A percentile compares a stretch with the other conserved stretches of the same genome.
Evolutionary conservation across 768 basidiomycete species (phyloP).

Genomic region (Pholiota molesta): DNA sequence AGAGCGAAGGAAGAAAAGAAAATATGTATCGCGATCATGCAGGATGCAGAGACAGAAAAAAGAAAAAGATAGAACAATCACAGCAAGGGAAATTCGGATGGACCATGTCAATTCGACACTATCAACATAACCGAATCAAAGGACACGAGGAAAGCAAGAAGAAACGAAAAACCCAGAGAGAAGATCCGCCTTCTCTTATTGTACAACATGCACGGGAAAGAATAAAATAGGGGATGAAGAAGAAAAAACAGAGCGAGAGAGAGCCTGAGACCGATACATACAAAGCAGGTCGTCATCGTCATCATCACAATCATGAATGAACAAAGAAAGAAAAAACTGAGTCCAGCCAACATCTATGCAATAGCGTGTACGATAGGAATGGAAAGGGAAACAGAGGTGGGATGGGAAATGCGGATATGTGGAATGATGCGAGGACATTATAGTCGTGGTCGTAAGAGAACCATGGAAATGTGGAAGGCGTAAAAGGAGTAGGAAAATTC

Average conservation of each 20-base stretch:
- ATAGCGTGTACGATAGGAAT: conserved; percentile 5
- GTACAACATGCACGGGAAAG: conserved; percentile 12
- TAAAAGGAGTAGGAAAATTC: background rate
- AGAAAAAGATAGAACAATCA: background rate
- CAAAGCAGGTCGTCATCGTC: conserved; percentile 1
- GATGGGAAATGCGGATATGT: too few relatives aligned
- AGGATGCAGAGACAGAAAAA: background rate
- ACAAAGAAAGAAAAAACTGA: background rate
- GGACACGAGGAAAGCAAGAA: background rate
- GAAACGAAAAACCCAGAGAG: background rate
- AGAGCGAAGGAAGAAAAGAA: background rate
- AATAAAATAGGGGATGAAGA: conserved; percentile 8
- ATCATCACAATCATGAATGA: conserved; percentile 4
- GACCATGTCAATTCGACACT: background rate
- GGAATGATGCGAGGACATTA: background rate
- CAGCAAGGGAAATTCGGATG: background rate
- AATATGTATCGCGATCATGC: background rate
- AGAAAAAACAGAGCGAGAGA: background rate
- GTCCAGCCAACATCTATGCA: conserved; percentile 10
- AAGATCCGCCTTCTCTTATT: background rate
- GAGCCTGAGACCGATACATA: conserved; percentile 5
- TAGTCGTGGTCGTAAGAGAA: conserved; percentile 4
- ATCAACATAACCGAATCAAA: conserved; percentile 1
- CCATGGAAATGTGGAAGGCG: background rate
- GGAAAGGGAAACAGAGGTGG: background rate